phyloP scores from a whole-genome alignment of 2,329 filamentous ascomycete genomes.

The Cordyceps farinosa region DNA sequence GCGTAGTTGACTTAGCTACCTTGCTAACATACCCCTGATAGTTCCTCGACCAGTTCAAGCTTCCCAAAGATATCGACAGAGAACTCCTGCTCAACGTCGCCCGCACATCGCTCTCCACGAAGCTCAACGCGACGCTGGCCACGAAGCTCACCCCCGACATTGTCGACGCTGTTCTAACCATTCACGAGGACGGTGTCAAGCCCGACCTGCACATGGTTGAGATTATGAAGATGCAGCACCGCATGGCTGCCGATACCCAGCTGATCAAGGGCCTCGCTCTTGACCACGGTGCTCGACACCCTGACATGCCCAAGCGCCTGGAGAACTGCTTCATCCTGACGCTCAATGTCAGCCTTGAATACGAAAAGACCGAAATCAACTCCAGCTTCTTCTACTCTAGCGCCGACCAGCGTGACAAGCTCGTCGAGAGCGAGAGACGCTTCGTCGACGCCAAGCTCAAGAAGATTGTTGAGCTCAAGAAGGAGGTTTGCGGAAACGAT shows the following conservation, averaged over 20 bases:
- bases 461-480: conserved; percentile 97
- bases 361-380: conserved; percentile 99
- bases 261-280: conserved; percentile 89
- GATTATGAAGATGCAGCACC: conserved; percentile 99
- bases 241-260: conserved; percentile 91
- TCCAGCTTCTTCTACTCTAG: conserved; percentile 98
- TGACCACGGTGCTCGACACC: conserved; percentile 93
- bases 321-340: conserved; percentile 95
- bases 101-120: conserved; percentile 89
- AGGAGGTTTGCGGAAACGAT: conserved; percentile 91
- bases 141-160: conserved; percentile 91
- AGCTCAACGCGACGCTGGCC: conserved; percentile 85
- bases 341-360: conserved; percentile 94
- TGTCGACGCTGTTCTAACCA: conserved; percentile 92
- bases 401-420: conserved; percentile 94
- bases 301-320: conserved; percentile 95
- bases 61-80: conserved; percentile 81
- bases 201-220: conserved; percentile 99
- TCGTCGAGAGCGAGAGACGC: conserved; percentile 92
- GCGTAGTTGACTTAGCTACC: conserved; percentile 7
- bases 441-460: conserved; percentile 95
- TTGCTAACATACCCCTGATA: conserved; percentile 33
- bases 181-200: conserved; percentile 84
- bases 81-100: conserved; percentile 92
- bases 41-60: conserved; percentile 94